Evolutionary conservation across 1,284 basidiomycete genomes (phyloP).

Genomic region (Ceratorhiza oryzae-sativae): DNA sequence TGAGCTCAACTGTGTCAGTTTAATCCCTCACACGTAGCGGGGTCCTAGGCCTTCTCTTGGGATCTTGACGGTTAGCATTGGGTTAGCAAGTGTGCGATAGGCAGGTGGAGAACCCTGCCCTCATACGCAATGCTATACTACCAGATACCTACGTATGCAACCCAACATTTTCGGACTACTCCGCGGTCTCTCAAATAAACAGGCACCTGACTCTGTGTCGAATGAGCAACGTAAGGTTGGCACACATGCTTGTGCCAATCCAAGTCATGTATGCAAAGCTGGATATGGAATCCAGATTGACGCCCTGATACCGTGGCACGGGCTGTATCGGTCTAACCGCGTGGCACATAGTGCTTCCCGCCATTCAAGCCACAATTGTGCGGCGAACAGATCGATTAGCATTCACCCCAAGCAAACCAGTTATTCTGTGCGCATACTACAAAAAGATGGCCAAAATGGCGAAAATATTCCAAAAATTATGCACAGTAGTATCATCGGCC

Average conservation of each 20-base stretch:
- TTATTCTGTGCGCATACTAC: background rate
- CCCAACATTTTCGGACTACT: no score
- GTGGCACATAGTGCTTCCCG: background rate
- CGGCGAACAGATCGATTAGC: background rate
- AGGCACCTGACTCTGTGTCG: background rate
- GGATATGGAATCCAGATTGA: background rate
- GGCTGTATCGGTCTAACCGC: background rate
- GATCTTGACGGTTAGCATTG: background rate
- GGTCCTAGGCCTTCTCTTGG: no score
- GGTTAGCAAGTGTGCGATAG: conserved; percentile 15
- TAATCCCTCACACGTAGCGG: no score
- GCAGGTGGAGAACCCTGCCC: conserved; percentile 16
- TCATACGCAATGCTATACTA: conserved; percentile 19
- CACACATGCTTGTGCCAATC: no score
- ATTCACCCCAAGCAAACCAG: no score
- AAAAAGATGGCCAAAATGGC: conserved; percentile 1
- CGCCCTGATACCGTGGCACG: background rate
- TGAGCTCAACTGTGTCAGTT: no score
- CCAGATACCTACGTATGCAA: background rate
- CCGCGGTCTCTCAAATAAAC: no score
- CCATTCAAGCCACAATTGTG: no score
- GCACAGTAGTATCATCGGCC: background rate
- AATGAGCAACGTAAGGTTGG: background rate
- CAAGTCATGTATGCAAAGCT: background rate
- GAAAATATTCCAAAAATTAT: conserved; percentile 21